Evolutionary conservation across 2,329 filamentous ascomycete species (phyloP).

Genomic region (Aspergillaceae sp.): DNA sequence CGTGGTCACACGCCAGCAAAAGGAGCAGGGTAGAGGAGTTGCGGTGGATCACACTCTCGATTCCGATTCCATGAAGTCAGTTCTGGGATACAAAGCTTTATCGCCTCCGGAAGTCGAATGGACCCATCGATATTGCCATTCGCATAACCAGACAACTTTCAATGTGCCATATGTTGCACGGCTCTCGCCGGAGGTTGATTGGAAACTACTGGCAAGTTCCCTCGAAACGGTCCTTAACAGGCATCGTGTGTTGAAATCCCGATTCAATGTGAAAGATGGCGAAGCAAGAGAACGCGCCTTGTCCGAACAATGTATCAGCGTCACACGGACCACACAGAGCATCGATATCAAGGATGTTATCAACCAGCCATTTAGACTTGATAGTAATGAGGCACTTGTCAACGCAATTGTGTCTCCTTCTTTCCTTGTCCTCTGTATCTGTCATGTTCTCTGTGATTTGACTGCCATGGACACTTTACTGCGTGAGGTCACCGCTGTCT

Average conservation of each 20-base stretch:
- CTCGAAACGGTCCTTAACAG: slow-evolving; percentile 1
- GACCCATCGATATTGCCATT: not conserved
- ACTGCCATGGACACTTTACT: slow-evolving; percentile 22
- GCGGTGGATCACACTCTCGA: not conserved
- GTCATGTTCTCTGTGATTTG: slow-evolving; percentile 28
- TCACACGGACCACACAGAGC: not conserved
- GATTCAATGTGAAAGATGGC: not conserved
- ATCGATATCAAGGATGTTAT: slow-evolving; percentile 4
- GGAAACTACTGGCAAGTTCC: not conserved
- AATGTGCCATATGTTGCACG: slow-evolving; percentile 1
- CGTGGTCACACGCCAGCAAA: not conserved
- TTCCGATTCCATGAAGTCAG: not conserved
- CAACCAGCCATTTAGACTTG: slow-evolving; percentile 16
- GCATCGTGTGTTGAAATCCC: slow-evolving; percentile 1
- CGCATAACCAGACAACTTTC: not conserved
- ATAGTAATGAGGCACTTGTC: slow-evolving; percentile 11
- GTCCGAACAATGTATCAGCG: not conserved
- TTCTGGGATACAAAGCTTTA: not conserved
- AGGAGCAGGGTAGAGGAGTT: not conserved
- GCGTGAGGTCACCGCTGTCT: slow-evolving; percentile 15
- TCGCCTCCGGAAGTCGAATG: slow-evolving; percentile 1
- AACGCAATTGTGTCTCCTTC: slow-evolving; percentile 17
- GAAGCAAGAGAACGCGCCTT: not conserved
- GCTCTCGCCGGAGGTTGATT: slow-evolving; percentile 1
- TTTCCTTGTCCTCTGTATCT: slow-evolving; percentile 15